Percentiles rank a stretch among this genome's conserved stretches.
phyloP scores from a whole-genome alignment of 208 protist genomes.

The Strigomonas culicis region DNA sequence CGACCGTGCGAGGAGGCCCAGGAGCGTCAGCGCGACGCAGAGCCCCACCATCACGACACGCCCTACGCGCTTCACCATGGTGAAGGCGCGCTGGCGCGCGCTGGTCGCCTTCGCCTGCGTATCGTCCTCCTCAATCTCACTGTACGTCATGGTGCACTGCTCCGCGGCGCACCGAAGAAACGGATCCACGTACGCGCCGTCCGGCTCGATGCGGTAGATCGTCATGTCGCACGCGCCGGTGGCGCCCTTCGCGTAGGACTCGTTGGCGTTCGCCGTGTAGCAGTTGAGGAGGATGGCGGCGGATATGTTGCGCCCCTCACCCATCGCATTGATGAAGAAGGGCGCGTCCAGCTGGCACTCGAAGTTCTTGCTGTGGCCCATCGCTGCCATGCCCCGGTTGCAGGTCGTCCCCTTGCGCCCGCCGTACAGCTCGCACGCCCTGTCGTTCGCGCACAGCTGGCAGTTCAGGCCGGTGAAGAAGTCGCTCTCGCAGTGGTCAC shows the following conservation, averaged over 20 bases:
- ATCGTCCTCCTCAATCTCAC: conserved; percentile 16
- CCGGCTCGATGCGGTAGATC: conserved; percentile 72
- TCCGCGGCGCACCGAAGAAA: conserved; percentile 72
- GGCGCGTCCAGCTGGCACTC: conserved; percentile 53
- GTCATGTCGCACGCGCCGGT: conserved; percentile 48
- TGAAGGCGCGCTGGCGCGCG: not conserved
- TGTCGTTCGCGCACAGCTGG: conserved; percentile 56
- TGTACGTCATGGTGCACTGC: conserved; percentile 46
- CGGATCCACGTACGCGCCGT: conserved; percentile 54
- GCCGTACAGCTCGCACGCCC: conserved; percentile 36
- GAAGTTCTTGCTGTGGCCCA: conserved; percentile 75
- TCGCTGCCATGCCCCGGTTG: conserved; percentile 34
- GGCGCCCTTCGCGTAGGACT: conserved; percentile 39
- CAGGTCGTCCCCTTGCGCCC: conserved; percentile 21
- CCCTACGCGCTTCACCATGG: conserved; percentile 11
- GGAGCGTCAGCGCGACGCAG: conserved; percentile 40
- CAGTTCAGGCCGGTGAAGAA: conserved; percentile 63
- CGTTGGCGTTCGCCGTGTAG: conserved; percentile 32
- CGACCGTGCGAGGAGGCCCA: conserved; percentile 33
- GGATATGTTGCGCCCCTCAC: conserved; percentile 56
- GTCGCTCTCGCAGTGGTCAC: conserved; percentile 32
- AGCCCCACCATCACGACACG: conserved; percentile 51
- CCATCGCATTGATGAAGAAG: conserved; percentile 62
- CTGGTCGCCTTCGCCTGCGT: not conserved
- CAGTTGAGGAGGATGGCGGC: conserved; percentile 67